phyloP scores from a whole-genome alignment of 176 grass and related monocot genomes.

The Thinopyrum elongatum region DNA sequence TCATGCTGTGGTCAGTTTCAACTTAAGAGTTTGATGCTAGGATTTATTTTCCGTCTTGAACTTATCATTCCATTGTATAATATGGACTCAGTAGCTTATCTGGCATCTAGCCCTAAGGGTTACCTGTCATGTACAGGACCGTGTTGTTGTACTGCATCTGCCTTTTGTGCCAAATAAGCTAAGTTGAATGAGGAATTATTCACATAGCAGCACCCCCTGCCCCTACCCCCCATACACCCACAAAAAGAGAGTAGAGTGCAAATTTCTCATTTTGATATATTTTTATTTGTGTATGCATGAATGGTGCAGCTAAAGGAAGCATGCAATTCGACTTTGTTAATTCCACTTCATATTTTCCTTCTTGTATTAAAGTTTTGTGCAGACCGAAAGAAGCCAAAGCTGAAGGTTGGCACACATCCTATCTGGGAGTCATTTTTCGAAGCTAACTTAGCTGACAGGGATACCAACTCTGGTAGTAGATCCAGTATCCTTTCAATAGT shows the following conservation, averaged over 20 bases:
- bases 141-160: not conserved
- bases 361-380: constrained; percentile 58
- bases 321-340: constrained; percentile 9
- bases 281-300: constrained; percentile 16
- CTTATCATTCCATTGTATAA: not conserved
- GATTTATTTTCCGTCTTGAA: not conserved
- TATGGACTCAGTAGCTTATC: not conserved
- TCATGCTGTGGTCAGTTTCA: not conserved
- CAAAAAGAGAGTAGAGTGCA: not conserved
- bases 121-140: not conserved
- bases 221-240: not conserved
- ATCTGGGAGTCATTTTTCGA: constrained; percentile 91
- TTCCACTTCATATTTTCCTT: constrained; percentile 24
- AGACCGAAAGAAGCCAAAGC: constrained; percentile 59
- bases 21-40: not conserved
- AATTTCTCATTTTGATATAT: not conserved
- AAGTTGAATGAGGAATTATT: constrained; percentile 13
- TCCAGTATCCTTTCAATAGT: constrained; percentile 11
- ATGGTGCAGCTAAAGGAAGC: constrained; percentile 15
- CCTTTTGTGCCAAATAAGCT: not conserved
- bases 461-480: constrained; percentile 51
- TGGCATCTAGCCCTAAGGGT: not conserved
- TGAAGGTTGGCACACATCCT: constrained; percentile 55
- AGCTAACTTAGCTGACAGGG: constrained; percentile 42
- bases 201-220: not conserved